These are phyloP conservation scores for Curvularia eragrostidis DNA, from an alignment of 2,329 filamentous ascomycete genomes.

Conservation along the genomic window DNA sequence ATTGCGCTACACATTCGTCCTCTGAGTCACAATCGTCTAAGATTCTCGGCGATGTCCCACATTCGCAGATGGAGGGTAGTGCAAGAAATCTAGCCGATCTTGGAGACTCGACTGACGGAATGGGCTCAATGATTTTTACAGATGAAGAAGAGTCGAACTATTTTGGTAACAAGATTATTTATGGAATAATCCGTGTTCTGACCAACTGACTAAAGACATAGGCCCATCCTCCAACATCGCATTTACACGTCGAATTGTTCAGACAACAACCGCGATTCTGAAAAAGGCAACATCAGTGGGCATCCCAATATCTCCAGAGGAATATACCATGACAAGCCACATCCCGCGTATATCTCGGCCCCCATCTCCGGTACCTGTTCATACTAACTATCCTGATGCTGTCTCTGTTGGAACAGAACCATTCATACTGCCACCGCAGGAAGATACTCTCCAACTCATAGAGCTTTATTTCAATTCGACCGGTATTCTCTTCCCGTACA, in stretches of 20 bases:
- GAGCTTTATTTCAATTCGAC: conserved; percentile 49
- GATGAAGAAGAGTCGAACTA: conserved; percentile 49
- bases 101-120: conserved; percentile 46
- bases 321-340: conserved; percentile 21
- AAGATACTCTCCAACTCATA: conserved; percentile 41
- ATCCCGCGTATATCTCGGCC: conserved; percentile 30
- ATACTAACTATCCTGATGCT: conserved; percentile 3
- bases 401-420: conserved; percentile 29
- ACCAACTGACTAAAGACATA: conserved; percentile 10
- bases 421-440: conserved; percentile 44
- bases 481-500: conserved; percentile 51
- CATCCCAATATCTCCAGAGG: conserved; percentile 11
- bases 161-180: conserved; percentile 41
- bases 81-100: conserved; percentile 20
- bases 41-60: neutral
- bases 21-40: neutral
- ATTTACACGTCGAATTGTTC: conserved; percentile 49
- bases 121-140: conserved; percentile 47
- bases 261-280: conserved; percentile 28
- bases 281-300: conserved; percentile 5
- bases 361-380: conserved; percentile 19
- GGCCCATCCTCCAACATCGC: conserved; percentile 54
- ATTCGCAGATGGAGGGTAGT: conserved; percentile 2
- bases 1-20: neutral
- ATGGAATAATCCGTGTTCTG: neutral